Conservation (phyloP, 2,329 filamentous ascomycete genomes). For the Pseudovirgaria hyperparasitica region DNA sequence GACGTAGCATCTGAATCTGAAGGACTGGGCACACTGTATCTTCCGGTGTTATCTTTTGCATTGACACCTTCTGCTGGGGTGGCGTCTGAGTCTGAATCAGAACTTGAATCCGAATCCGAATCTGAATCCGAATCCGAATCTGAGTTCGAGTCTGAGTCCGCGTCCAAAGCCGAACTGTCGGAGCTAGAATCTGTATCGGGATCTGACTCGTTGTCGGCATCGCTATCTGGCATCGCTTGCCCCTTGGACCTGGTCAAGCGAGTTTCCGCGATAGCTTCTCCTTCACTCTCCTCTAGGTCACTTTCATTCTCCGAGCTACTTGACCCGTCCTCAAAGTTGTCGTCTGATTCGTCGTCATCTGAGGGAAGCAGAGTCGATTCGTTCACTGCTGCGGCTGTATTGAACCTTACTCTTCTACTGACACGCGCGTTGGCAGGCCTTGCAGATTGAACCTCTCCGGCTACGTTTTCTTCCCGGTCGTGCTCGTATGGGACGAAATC, state of each 20-base stretch:
- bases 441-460: neutral
- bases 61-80: neutral
- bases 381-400: neutral
- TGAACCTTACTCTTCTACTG: too few species aligned
- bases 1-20: conserved; percentile 27
- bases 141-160: conserved; percentile 7
- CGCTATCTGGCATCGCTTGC: too few species aligned
- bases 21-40: conserved; percentile 20
- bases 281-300: too few species aligned
- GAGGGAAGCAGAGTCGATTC: conserved; percentile 9
- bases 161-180: conserved; percentile 5
- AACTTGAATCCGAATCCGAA: conserved; percentile 10
- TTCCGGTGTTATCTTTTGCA: conserved; percentile 5
- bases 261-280: too few species aligned
- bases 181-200: conserved; percentile 5
- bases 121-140: conserved; percentile 5
- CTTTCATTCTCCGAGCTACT: conserved; percentile 9
- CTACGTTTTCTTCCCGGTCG: conserved; percentile 1
- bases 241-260: too few species aligned
- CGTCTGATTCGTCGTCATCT: conserved; percentile 8
- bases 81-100: conserved; percentile 12
- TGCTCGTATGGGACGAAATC: conserved; percentile 10
- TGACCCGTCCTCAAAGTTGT: conserved; percentile 14
- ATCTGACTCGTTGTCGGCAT: conserved; percentile 6
- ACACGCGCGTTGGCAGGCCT: neutral